These are phyloP conservation scores for Musa schizocarpa DNA, from an alignment of 176 grass and related monocot species.

Conservation along the genomic window DNA sequence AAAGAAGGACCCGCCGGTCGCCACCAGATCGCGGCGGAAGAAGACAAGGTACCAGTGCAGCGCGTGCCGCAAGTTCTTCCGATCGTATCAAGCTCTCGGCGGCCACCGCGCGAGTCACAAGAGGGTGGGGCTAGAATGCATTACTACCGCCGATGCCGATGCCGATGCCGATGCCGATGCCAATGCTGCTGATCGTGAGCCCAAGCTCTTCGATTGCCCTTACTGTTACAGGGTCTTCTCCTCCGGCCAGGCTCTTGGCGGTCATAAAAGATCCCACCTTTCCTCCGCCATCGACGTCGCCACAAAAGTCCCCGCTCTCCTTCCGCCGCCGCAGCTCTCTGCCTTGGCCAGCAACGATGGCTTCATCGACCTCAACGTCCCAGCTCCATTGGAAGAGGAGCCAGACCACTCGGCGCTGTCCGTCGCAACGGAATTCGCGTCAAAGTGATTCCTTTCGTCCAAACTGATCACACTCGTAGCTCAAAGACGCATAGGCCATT, in stretches of 20 bases:
- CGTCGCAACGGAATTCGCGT: neutral
- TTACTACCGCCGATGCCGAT: neutral
- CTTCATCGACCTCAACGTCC: slow-evolving; percentile 54
- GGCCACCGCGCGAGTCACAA: slow-evolving; percentile 79
- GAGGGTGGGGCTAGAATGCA: slow-evolving; percentile 11
- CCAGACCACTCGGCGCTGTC: neutral
- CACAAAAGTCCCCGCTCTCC: too few species aligned
- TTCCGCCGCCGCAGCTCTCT: neutral
- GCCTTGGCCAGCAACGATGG: neutral
- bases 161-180: too few species aligned
- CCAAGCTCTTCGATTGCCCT: slow-evolving; percentile 22
- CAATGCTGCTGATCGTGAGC: too few species aligned
- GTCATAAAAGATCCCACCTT: slow-evolving; percentile 43
- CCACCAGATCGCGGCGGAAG: neutral
- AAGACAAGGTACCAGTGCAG: slow-evolving; percentile 41
- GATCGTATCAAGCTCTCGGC: slow-evolving; percentile 76
- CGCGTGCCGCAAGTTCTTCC: slow-evolving; percentile 72
- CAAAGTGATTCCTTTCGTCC: neutral
- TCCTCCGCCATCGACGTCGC: neutral
- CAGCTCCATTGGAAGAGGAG: slow-evolving; percentile 32
- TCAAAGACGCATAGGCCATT: neutral
- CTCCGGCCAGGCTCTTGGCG: slow-evolving; percentile 36
- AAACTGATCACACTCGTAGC: too few species aligned
- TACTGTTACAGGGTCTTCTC: slow-evolving; percentile 41
- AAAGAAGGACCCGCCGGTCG: neutral